These are phyloP conservation scores for Rhizopogon vesiculosus DNA, from an alignment of 768 basidiomycete species.

Conservation along the genomic window DNA sequence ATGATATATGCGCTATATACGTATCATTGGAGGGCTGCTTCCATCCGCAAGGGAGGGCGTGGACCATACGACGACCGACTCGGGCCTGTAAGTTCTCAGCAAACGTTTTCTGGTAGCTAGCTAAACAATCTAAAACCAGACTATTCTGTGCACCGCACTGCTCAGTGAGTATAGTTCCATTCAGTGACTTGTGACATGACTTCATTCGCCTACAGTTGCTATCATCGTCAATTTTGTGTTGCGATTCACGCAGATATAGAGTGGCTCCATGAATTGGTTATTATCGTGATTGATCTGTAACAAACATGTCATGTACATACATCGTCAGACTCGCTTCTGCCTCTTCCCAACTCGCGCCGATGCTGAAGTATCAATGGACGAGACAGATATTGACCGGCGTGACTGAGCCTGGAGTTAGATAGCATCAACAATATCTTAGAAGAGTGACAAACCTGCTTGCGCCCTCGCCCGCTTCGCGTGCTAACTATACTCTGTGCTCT, in stretches of 20 bases:
- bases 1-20: constrained; percentile 96
- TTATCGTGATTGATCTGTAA: constrained; percentile 3
- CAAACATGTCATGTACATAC: not conserved
- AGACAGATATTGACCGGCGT: constrained; percentile 67
- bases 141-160: constrained; percentile 76
- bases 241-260: constrained; percentile 51
- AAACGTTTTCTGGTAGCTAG: constrained; percentile 4
- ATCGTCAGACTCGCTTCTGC: constrained; percentile 45
- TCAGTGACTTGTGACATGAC: not conserved
- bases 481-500: constrained; percentile 66
- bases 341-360: constrained; percentile 53
- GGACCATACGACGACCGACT: constrained; percentile 96
- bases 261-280: constrained; percentile 4
- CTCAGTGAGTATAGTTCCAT: constrained; percentile 45
- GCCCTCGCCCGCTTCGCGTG: constrained; percentile 46
- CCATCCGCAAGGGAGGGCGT: constrained; percentile 85
- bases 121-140: constrained; percentile 39
- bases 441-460: constrained; percentile 45
- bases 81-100: constrained; percentile 73
- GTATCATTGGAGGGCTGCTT: constrained; percentile 94
- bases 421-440: not conserved
- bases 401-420: constrained; percentile 27
- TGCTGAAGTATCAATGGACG: constrained; percentile 67
- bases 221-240: constrained; percentile 83
- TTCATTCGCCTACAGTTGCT: constrained; percentile 48